Percentiles rank a stretch among this genome's conserved stretches.
Evolutionary conservation across 495 filamentous ascomycete genomes (phyloP).

Genomic region (Penicillium bialowiezense): DNA sequence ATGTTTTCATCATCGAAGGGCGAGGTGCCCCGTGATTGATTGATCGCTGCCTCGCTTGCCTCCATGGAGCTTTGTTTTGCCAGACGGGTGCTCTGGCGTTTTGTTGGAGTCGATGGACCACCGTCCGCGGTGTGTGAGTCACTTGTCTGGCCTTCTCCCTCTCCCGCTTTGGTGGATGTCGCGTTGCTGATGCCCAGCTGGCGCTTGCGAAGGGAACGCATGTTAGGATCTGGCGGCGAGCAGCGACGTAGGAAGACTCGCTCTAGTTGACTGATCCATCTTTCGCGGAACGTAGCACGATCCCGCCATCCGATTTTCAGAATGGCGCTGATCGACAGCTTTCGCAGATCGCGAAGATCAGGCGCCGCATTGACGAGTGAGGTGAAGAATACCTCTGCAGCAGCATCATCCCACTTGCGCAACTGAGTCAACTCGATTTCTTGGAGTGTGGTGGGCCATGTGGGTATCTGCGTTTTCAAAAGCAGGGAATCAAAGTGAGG

Average conservation of each 20-base stretch:
- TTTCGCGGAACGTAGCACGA: constrained; percentile 67
- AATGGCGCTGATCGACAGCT: constrained; percentile 66
- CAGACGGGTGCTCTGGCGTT: constrained; percentile 41
- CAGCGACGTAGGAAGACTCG: constrained; percentile 60
- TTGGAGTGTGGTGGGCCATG: constrained; percentile 69
- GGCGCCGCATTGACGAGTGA: constrained; percentile 69
- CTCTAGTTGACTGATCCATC: constrained; percentile 64
- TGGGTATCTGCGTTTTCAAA: constrained; percentile 55
- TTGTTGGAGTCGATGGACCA: constrained; percentile 26
- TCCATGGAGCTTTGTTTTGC: constrained; percentile 27
- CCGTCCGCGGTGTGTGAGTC: constrained; percentile 6
- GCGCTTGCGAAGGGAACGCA: constrained; percentile 22
- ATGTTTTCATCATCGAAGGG: constrained; percentile 24
- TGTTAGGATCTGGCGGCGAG: constrained; percentile 45
- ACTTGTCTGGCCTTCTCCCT: constrained; percentile 1
- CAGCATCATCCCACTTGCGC: constrained; percentile 61
- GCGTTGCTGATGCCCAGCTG: not conserved
- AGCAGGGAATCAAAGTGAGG: constrained; percentile 68
- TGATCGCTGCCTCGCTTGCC: not conserved
- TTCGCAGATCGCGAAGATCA: constrained; percentile 59
- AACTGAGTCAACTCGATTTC: constrained; percentile 71
- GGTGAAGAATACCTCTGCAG: constrained; percentile 71
- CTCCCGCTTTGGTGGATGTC: not conserved
- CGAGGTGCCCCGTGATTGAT: not conserved
- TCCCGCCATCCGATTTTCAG: constrained; percentile 75